Evolutionary conservation across 75 land plant genomes (phyloP).

Genomic region (Cryptomeria japonica): DNA sequence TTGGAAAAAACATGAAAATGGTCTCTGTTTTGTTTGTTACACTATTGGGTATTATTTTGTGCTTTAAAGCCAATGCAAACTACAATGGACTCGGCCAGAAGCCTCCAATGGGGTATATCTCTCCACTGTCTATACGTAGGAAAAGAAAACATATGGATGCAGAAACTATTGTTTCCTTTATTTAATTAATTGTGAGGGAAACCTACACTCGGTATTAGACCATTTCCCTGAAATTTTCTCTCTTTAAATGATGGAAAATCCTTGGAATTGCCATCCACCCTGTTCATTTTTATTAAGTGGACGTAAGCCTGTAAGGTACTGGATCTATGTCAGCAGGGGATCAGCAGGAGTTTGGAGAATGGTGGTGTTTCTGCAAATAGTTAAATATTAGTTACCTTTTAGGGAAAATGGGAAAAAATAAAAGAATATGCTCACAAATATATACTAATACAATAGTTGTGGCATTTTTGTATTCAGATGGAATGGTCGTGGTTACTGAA

Average conservation of each 20-base stretch:
- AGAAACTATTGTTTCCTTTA: too few species aligned
- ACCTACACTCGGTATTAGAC: too few species aligned
- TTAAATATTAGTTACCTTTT: too few species aligned
- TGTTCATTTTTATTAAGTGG: too few species aligned
- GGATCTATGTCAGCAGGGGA: too few species aligned
- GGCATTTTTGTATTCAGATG: conserved; percentile 37
- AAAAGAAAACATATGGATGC: not conserved
- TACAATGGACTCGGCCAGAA: conserved; percentile 63
- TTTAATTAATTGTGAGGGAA: too few species aligned
- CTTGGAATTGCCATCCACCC: not conserved
- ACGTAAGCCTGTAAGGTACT: too few species aligned
- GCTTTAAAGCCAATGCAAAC: conserved; percentile 14
- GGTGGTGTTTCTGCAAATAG: too few species aligned
- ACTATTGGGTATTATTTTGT: not conserved
- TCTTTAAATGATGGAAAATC: not conserved
- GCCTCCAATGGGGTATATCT: conserved; percentile 79
- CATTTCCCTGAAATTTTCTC: not conserved
- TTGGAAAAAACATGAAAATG: not conserved
- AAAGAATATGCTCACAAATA: not conserved
- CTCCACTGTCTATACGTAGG: not conserved
- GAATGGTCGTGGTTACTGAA: conserved; percentile 89
- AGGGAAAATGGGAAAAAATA: not conserved
- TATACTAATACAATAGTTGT: not conserved
- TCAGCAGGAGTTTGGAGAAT: too few species aligned
- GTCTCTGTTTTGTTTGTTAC: not conserved